Percentiles rank a stretch among this genome's conserved stretches.
phyloP scores from a whole-genome alignment of 371 early-diverging fungal species.

The Nematocida major region DNA sequence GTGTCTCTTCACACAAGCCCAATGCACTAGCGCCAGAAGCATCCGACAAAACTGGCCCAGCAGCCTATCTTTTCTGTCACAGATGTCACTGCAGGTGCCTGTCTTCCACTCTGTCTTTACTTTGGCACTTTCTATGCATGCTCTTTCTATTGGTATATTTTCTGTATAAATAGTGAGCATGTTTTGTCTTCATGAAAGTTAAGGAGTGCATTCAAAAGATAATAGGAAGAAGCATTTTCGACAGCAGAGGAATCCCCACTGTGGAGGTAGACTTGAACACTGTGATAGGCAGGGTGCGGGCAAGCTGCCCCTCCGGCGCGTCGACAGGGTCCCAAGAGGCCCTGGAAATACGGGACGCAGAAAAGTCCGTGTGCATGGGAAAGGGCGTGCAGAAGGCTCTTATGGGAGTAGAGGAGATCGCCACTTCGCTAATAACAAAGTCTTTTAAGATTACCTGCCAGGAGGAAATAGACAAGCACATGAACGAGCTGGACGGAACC shows the following conservation, averaged over 20 bases:
- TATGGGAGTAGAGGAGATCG: conserved; percentile 75
- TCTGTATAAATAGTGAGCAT: not conserved
- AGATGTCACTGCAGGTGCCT: no score
- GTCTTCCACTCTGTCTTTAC: no score
- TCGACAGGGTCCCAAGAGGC: conserved; percentile 97
- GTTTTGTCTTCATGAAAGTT: conserved; percentile 18
- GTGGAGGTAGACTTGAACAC: conserved; percentile 92
- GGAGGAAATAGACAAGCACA: conserved; percentile 77
- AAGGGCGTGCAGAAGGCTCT: conserved; percentile 86
- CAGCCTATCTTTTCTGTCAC: no score
- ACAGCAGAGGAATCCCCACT: conserved; percentile 95
- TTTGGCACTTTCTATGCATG: no score
- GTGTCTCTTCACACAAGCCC: no score
- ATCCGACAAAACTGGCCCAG: no score
- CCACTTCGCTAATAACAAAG: conserved; percentile 71
- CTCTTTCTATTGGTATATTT: no score
- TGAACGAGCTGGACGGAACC: conserved; percentile 82
- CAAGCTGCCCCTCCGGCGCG: conserved; percentile 93
- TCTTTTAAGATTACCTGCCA: conserved; percentile 75
- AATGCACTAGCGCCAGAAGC: no score
- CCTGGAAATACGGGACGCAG: conserved; percentile 82
- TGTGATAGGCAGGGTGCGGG: conserved; percentile 72
- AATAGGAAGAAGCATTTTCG: conserved; percentile 84
- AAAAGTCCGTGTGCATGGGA: conserved; percentile 74
- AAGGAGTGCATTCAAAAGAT: conserved; percentile 22